These are phyloP conservation scores for Bisporella sp. DNA, from an alignment of 2,329 filamentous ascomycete genomes.

Conservation along the genomic window DNA sequence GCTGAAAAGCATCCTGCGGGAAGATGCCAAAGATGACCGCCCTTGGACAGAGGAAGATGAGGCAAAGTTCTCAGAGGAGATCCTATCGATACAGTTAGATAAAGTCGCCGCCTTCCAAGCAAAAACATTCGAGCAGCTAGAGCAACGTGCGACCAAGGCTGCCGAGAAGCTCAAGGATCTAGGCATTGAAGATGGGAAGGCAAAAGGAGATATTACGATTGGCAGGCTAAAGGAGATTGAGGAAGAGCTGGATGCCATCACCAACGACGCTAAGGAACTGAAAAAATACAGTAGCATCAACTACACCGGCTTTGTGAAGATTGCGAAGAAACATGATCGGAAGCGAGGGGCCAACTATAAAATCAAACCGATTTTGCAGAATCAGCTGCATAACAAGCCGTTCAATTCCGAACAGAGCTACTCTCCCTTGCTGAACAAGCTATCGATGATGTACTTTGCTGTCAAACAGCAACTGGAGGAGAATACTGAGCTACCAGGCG, in stretches of 20 bases:
- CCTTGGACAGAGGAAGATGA: conserved; percentile 94
- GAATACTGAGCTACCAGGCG: conserved; percentile 32
- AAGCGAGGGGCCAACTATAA: conserved; percentile 82
- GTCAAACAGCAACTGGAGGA: conserved; percentile 77
- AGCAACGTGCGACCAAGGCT: conserved; percentile 44
- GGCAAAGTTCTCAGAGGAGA: conserved; percentile 86
- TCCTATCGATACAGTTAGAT: conserved; percentile 89
- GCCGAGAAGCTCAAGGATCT: conserved; percentile 74
- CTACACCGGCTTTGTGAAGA: conserved; percentile 96
- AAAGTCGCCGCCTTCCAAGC: conserved; percentile 90
- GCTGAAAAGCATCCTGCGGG: conserved; percentile 82
- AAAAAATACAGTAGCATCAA: conserved; percentile 95
- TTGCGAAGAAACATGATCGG: conserved; percentile 97
- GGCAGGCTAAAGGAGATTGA: conserved; percentile 63
- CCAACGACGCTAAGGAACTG: conserved; percentile 83
- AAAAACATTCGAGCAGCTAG: conserved; percentile 57
- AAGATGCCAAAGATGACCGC: conserved; percentile 52
- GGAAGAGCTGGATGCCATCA: conserved; percentile 77
- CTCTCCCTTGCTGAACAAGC: conserved; percentile 78
- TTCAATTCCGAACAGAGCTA: conserved; percentile 93
- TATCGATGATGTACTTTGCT: conserved; percentile 95
- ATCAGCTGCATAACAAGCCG: conserved; percentile 77
- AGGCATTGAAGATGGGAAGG: conserved; percentile 41
- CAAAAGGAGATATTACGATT: conserved; percentile 41
- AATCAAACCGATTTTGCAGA: conserved; percentile 85